phyloP scores from a whole-genome alignment of 306 rosid species.

The Begonia fuchsioides region DNA sequence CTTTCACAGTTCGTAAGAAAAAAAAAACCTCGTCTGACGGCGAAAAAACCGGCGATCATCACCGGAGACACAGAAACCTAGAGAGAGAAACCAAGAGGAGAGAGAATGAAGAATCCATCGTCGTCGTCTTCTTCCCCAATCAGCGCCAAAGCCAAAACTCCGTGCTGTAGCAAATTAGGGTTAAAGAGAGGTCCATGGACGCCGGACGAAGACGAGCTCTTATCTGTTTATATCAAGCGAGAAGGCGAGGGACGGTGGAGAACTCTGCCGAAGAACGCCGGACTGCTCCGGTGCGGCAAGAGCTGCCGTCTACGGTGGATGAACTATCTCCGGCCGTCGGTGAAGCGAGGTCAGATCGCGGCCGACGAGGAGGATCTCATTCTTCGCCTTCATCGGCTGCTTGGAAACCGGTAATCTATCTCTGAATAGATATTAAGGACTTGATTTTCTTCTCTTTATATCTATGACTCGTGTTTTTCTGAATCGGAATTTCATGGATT shows the following conservation, averaged over 20 bases:
- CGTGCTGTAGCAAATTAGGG: conserved; percentile 60
- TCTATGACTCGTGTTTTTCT: no score
- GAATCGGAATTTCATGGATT: no score
- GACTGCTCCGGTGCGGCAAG: conserved; percentile 74
- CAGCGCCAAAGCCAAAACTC: conserved; percentile 11
- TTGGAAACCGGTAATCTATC: conserved; percentile 49
- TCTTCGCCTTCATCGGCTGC: conserved; percentile 90
- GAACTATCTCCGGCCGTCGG: conserved; percentile 85
- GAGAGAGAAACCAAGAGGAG: not conserved
- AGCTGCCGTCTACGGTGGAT: conserved; percentile 96
- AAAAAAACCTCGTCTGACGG: no score
- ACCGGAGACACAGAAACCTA: not conserved
- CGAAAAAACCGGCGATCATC: no score
- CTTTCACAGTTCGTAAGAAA: no score
- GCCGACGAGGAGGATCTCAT: conserved; percentile 88
- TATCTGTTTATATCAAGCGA: conserved; percentile 32
- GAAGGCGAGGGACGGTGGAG: conserved; percentile 91
- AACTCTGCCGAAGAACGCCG: conserved; percentile 63
- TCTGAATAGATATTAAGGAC: no score
- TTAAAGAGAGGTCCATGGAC: conserved; percentile 88
- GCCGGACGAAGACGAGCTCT: conserved; percentile 49
- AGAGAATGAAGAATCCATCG: not conserved
- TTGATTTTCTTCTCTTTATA: no score
- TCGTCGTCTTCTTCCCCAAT: not conserved
- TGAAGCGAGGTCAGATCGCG: conserved; percentile 85